Conservation (phyloP, 2,329 filamentous ascomycete genomes). For the Aspergillus vadensis region DNA sequence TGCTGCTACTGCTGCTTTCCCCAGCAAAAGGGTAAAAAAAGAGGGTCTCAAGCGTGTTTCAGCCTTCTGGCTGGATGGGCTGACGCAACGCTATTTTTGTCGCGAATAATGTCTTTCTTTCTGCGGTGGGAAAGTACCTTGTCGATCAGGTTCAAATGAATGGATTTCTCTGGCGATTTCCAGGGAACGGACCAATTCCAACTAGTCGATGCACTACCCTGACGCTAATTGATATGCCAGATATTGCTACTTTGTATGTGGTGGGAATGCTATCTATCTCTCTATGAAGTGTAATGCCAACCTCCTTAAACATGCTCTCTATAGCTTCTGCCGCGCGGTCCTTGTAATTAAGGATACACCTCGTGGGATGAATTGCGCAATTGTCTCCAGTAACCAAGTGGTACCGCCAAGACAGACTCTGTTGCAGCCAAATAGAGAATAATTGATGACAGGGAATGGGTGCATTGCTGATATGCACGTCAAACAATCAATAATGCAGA, state of each 20-base stretch:
- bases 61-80: conserved; percentile 14
- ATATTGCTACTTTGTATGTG: too few species aligned
- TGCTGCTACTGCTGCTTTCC: not conserved
- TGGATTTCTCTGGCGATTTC: too few species aligned
- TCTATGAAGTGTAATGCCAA: not conserved
- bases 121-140: conserved; percentile 1
- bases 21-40: not conserved
- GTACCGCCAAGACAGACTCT: not conserved
- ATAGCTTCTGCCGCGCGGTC: too few species aligned
- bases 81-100: conserved; percentile 12
- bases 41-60: conserved; percentile 13
- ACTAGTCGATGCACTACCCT: too few species aligned
- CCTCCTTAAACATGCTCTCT: not conserved
- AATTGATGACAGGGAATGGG: too few species aligned
- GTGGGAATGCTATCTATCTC: too few species aligned
- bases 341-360: too few species aligned
- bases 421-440: not conserved
- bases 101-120: not conserved
- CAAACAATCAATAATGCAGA: too few species aligned
- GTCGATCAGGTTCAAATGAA: conserved; percentile 7
- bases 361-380: not conserved
- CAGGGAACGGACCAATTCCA: too few species aligned
- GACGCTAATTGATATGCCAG: too few species aligned
- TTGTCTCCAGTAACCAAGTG: not conserved
- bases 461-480: too few species aligned